Base-by-base conservation (phyloP, 768 basidiomycete species). In the Suillus paluster region DNA sequence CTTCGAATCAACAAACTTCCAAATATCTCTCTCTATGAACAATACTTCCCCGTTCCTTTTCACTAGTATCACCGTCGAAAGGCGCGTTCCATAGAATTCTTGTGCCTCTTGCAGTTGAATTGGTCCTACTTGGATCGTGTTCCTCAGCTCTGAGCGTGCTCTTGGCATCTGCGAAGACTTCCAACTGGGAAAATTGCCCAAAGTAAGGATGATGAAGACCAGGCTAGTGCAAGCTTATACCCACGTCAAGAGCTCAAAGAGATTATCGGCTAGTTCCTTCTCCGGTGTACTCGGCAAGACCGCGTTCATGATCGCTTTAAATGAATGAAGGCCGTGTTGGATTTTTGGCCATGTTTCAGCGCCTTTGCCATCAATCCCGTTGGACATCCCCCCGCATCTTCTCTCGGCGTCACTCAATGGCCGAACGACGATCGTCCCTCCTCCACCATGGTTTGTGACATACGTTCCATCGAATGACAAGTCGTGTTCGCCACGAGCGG, bases 331-430 rank as follows among this genome's bases (percentile, higher is more conserved):
- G 41, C 90, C 93, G 63, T 83, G 81, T 57, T 79, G 73, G 7
- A 94, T 84, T 77, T 94, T 95, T 27, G 88, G 88, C 92, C 92
- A 94, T 7, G 80, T 78, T 58, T 81, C 77, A 44, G 80, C 86
- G 39, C 82, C 86, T 58, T 72, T 62, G n/a, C 84, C 84, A 68
- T 92, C 90, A 52, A 91, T 74, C 15, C 91, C 91, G 68, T 94
- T 94, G 38, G 93, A 92, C 45, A 94, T 73, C 2, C 84, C 89
- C 3, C 87, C 86, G 64, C 79, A 81, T 45, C 68, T 69, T 57
- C 80, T 72, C 67, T 92, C 86, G 15, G 75, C 71, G 21, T 73
- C 66, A 4, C 79, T 74, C n/a, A 92, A 82, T 21, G 82, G 65
- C 5, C 89, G 86, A 48, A 80, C 73, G 34, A 77, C 76, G 67